Base-by-base conservation (phyloP, 768 basidiomycete genomes). In the Termitomyces heimii region DNA sequence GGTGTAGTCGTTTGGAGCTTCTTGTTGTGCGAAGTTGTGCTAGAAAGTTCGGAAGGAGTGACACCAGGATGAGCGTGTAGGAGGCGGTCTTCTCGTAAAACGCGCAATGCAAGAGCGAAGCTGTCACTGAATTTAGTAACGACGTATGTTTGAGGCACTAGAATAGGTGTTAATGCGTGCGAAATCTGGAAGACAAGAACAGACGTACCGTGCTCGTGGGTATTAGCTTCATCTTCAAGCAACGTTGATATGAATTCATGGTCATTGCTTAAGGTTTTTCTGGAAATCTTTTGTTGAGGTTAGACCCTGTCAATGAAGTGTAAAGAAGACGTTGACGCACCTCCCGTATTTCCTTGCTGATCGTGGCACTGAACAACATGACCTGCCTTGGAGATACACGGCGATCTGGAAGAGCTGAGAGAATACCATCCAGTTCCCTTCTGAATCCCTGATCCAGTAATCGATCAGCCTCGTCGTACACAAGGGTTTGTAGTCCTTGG, bases 401-500 rank as follows among this genome's bases (percentile, higher is more conserved):
- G 44, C 70, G 68, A 32, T 73, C 61, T 2, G 79, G 79, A 35
- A 81, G 65, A 56, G 65, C 67, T 0, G 57, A 28, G 9, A 86
- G 67, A 54, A 91, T 86, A 54, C 83, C 83, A 65, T 88, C 83
- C 58, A 91, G 73, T 42, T 85, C 83, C 9, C 77, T 77, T 45
- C 79, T 82, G 66, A 91, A 91, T 49, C 89, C 88, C 65, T 86
- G 78, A 64, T 90, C 89, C 20, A 90, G 75, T 16, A 91, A 68
- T 34, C 88, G 74, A 67, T 91, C 89, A 12, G 88, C 88, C 70
- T 90, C 88, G 65, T 90, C 88, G 60, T 88, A 73, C 2, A 89
- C 79, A 62, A 88, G 60, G 7, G 75, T 73, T 39, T 74, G 68
- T 7, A 84, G 68, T 29, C 67, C 60, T 5, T 60, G 37, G 46